Conservation (phyloP, 2,329 filamentous ascomycete species). For the Xylaria sp. region DNA sequence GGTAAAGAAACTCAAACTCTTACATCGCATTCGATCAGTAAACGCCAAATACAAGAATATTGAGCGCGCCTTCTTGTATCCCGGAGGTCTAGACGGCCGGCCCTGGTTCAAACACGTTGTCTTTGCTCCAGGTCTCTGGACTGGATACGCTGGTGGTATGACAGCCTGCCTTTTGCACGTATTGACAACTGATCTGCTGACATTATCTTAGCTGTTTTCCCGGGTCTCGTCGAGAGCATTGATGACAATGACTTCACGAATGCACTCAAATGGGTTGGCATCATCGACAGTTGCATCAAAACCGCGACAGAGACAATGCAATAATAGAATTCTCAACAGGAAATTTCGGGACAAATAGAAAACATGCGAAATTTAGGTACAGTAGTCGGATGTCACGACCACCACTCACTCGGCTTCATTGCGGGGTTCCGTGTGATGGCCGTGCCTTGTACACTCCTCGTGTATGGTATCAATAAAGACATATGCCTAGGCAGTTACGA, state of each 20-base stretch:
- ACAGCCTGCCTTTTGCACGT: not conserved
- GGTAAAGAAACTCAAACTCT: conserved; percentile 73
- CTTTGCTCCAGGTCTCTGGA: conserved; percentile 92
- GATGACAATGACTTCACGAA: conserved; percentile 68
- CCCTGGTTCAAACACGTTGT: conserved; percentile 96
- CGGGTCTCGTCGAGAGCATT: conserved; percentile 71
- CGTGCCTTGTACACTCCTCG: not conserved
- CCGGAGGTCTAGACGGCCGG: conserved; percentile 79
- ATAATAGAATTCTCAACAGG: conserved; percentile 2
- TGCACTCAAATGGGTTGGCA: conserved; percentile 68
- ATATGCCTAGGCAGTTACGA: not conserved
- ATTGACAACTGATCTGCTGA: conserved; percentile 5
- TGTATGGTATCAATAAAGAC: not conserved
- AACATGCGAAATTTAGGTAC: not conserved
- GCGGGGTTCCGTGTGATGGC: not conserved
- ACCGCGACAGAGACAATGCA: conserved; percentile 57
- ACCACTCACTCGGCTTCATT: not conserved
- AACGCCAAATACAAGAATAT: conserved; percentile 88
- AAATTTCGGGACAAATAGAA: not conserved
- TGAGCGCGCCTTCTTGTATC: conserved; percentile 82
- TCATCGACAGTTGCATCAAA: conserved; percentile 64
- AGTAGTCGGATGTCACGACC: not conserved
- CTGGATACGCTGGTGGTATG: conserved; percentile 82
- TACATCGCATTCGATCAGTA: conserved; percentile 70
- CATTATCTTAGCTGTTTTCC: conserved; percentile 64